Evolutionary conservation across 1,284 basidiomycete species (phyloP).

Genomic region (Tilletiopsis washingtonensis): DNA sequence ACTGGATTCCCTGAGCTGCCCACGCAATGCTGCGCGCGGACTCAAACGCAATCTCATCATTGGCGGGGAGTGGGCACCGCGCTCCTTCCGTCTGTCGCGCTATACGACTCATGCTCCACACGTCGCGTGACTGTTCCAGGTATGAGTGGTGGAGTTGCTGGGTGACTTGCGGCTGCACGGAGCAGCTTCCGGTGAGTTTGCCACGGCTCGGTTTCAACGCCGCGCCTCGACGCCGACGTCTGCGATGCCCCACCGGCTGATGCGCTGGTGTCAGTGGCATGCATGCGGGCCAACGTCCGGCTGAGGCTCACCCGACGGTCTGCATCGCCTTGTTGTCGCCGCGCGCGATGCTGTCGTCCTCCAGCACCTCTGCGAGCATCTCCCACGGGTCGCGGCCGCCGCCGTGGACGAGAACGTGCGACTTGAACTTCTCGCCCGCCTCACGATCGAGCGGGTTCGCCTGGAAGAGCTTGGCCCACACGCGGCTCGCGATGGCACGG

Average conservation of each 20-base stretch:
- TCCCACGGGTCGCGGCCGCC: constrained; percentile 89
- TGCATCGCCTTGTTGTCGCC: constrained; percentile 51
- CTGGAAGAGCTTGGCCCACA: constrained; percentile 73
- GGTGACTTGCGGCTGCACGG: too few species aligned
- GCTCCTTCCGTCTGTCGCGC: too few species aligned
- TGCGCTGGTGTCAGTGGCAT: background rate
- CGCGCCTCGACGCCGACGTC: constrained; percentile 1
- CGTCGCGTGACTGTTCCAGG: too few species aligned
- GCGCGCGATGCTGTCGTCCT: constrained; percentile 62
- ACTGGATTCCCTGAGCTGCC: too few species aligned
- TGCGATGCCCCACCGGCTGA: constrained; percentile 10
- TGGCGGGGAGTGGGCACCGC: too few species aligned
- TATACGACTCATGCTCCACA: too few species aligned
- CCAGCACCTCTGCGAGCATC: constrained; percentile 72
- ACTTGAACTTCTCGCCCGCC: constrained; percentile 68
- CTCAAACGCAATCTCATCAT: too few species aligned
- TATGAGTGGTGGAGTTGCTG: too few species aligned
- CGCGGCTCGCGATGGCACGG: constrained; percentile 80
- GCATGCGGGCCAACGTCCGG: background rate
- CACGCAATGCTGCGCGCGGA: too few species aligned
- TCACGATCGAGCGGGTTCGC: constrained; percentile 44
- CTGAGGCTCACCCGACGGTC: constrained; percentile 4
- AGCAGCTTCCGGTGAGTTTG: too few species aligned
- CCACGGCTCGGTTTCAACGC: too few species aligned
- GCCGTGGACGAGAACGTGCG: constrained; percentile 67